Evolutionary conservation across 2,329 filamentous ascomycete species (phyloP), one percentile per base, ranked within the genome.

Genomic region (Pseudogymnoascus sp.): DNA sequence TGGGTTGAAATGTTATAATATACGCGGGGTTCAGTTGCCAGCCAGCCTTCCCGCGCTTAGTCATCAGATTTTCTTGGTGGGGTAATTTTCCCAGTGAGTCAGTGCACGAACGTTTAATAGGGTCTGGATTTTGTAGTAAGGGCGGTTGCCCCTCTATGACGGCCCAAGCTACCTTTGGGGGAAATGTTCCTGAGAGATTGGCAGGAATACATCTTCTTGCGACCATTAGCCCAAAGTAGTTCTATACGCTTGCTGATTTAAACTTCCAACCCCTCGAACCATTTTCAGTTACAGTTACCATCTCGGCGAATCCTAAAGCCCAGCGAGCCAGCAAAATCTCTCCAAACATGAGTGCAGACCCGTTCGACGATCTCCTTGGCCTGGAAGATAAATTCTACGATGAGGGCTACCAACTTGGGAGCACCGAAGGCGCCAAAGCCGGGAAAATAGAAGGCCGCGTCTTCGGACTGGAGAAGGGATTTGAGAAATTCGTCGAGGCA

Each of bases 401-500:
- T 51, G 86, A 93, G 76, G 95, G 95, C 65, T 93, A 92, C 79
- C 76, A 81, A 5, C 83, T 91, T 63, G 95, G 95, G 48, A 76
- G 85, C 60, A 78, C 81, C 43, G 93, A 96, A 76, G 95, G 95
- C 65, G 80, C 85, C 43, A 82, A 83, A 65, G 88, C 90, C 34
- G 95, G 95, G 41, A 87, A 88, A 65, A 86, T 91, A 68, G 95
- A 99, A 81, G 95, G 95, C 66, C 90, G 92, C 62, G 85, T 92
- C 19, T 92, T 98, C 73, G 95, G 93, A 0, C 85, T 98, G 45
- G 90, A 96, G 74, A 95, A 93, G 68, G 93, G 93, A 0, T 98
- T 95, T 71, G 91, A 96, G 71, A 98, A 96, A 77, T 97, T 96
- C 72, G 74, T 90, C 45, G 88, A 92, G 67, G 84, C 92, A 75